These are phyloP conservation scores for Annulohypoxylon nitens DNA, from an alignment of 495 filamentous ascomycete species.

Conservation along the genomic window DNA sequence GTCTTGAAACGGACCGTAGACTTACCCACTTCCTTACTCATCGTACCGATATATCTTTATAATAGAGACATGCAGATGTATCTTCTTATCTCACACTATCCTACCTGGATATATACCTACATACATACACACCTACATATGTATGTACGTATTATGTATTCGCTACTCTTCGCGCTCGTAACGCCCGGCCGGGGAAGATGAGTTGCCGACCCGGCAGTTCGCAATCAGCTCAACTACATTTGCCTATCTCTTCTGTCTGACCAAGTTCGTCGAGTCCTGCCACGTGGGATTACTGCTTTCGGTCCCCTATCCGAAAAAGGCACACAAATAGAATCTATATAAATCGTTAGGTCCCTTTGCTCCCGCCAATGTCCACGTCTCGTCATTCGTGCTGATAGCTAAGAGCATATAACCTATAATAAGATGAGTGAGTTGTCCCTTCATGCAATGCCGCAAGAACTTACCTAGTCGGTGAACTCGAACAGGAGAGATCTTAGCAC, in stretches of 20 bases:
- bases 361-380: neutral
- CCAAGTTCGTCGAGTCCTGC: constrained; percentile 35
- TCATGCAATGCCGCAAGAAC: constrained; percentile 16
- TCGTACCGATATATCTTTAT: constrained; percentile 27
- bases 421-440: neutral
- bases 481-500: constrained; percentile 19
- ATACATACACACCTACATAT: no score
- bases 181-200: constrained; percentile 32
- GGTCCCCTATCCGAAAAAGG: constrained; percentile 17
- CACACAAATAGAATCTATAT: constrained; percentile 27
- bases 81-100: constrained; percentile 32
- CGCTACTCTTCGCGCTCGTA: constrained; percentile 2
- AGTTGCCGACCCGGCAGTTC: constrained; percentile 39
- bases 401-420: constrained; percentile 13
- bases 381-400: neutral
- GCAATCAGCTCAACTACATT: constrained; percentile 21
- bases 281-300: constrained; percentile 44
- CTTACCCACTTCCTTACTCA: constrained; percentile 18
- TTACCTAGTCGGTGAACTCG: constrained; percentile 22
- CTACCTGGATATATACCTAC: no score
- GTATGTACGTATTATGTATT: neutral
- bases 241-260: constrained; percentile 19
- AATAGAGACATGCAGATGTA: constrained; percentile 17
- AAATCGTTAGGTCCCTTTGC: constrained; percentile 1
- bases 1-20: constrained; percentile 16